Evolutionary conservation across 2,329 filamentous ascomycete genomes (phyloP).

Genomic region (Davidsoniella neocaledoniae): DNA sequence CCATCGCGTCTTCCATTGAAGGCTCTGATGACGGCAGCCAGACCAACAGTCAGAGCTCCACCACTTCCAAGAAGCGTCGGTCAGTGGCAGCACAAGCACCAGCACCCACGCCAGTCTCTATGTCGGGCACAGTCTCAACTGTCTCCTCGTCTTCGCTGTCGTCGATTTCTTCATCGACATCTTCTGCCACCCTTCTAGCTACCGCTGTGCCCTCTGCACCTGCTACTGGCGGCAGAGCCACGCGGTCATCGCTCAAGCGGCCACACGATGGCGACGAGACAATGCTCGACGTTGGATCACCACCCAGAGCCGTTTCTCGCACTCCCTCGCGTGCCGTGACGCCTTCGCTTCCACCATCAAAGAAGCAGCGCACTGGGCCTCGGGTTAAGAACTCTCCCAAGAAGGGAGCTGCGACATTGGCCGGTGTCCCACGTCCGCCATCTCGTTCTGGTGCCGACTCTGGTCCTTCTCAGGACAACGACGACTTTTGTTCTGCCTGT

Average conservation of each 20-base stretch:
- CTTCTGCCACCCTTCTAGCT: neutral
- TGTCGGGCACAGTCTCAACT: neutral
- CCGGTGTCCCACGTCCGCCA: conserved; percentile 48
- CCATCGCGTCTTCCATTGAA: conserved; percentile 3
- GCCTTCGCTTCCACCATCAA: conserved; percentile 37
- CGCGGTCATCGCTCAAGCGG: conserved; percentile 32
- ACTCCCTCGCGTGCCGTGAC: conserved; percentile 43
- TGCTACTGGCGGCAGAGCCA: neutral
- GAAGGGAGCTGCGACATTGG: conserved; percentile 52
- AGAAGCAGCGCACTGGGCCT: conserved; percentile 43
- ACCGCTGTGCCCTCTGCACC: neutral
- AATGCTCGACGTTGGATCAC: conserved; percentile 26
- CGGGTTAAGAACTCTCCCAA: conserved; percentile 63
- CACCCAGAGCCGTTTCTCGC: conserved; percentile 30
- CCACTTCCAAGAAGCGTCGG: conserved; percentile 4
- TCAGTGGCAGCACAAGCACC: neutral
- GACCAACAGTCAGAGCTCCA: neutral
- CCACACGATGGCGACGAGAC: conserved; percentile 38
- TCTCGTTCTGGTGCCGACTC: conserved; percentile 19
- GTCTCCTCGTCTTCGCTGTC: neutral
- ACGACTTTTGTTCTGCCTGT: conserved; percentile 81
- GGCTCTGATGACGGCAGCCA: neutral
- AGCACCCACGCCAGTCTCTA: no score
- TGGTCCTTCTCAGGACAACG: conserved; percentile 48
- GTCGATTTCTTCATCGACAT: conserved; percentile 1